Evolutionary conservation across 306 rosid genomes (phyloP).

Genomic region (Quercus aquifolioides): DNA sequence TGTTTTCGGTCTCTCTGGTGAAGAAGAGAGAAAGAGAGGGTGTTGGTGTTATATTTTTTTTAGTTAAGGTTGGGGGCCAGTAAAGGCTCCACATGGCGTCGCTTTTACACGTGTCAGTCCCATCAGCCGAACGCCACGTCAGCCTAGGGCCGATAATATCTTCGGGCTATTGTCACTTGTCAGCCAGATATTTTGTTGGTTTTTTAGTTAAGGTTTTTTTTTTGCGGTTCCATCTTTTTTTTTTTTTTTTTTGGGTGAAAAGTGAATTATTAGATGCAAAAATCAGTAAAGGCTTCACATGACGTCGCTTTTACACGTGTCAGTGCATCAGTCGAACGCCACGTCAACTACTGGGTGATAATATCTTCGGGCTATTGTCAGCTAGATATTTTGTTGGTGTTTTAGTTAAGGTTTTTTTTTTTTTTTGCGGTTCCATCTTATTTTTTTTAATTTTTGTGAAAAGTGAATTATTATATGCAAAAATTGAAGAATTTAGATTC

Average conservation of each 20-base stretch:
- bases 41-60: background rate
- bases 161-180: constrained; percentile 37
- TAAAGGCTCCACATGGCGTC: constrained; percentile 65
- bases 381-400: constrained; percentile 61
- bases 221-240: too few relatives aligned
- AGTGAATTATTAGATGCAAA: too few relatives aligned
- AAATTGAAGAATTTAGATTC: too few relatives aligned
- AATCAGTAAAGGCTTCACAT: constrained; percentile 45
- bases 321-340: constrained; percentile 28
- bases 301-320: constrained; percentile 93
- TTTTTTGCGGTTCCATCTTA: too few relatives aligned
- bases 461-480: too few relatives aligned
- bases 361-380: constrained; percentile 57
- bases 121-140: constrained; percentile 45
- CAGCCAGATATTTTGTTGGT: constrained; percentile 65
- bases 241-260: too few relatives aligned
- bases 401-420: too few relatives aligned
- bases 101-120: constrained; percentile 80
- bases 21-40: background rate
- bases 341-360: constrained; percentile 50
- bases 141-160: constrained; percentile 51
- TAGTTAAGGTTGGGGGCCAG: constrained; percentile 21
- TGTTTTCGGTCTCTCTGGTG: background rate
- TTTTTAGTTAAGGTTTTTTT: too few relatives aligned
- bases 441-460: too few relatives aligned